Evolutionary conservation across 148 eudicot genomes (phyloP), one percentile per base, ranked within the genome.

Genomic region (Amaranthus cruentus): DNA sequence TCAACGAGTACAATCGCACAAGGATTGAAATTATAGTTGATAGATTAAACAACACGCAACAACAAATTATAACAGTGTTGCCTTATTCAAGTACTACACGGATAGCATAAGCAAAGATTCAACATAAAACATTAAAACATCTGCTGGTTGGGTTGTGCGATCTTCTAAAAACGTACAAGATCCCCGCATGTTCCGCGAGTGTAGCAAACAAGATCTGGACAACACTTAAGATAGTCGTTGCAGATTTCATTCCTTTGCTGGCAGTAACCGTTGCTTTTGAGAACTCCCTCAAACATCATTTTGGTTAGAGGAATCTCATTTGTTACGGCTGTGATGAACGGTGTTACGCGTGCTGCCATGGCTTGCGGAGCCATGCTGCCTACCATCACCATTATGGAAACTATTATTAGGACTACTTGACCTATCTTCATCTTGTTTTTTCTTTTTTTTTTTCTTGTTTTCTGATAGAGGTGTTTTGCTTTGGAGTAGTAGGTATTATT

Each of bases 191-290:
- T 58, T 58, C 61, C 61, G 2, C 61, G 61, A 15, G 61, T 58
- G 61, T 58, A 58, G 61, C 61, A 58, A n/a, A 58, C 61, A 58
- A 58, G 61, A 38, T 58, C 61, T n/a, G 61, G 61, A 15, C 61
- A 58, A 58, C 61, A 58, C 61, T 58, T 58, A 6, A 58, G 38
- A 38, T 58, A 58, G 7, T 5, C 21, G 9, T 58, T 58, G 38
- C 61, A 58, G 61, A 58, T 58, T 58, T 58, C 42, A 1, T 15
- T 5, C 61, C 38, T 58, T 58, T 58, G 8, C 28, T 58, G 61
- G 61, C 61, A 57, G 7, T 9, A 4, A n/a, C 38, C 8, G 7
- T 6, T 0, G 61, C 2, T 58, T 6, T n/a, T 6, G 8, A 6
- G 6, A 3, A 58, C 38, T 9, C 7, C 18, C 28, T 58, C 61